Percentiles rank a stretch among this genome's conserved stretches.
Evolutionary conservation across 176 grass and related monocot genomes (phyloP).

Genomic region (Melocanna baccifera): DNA sequence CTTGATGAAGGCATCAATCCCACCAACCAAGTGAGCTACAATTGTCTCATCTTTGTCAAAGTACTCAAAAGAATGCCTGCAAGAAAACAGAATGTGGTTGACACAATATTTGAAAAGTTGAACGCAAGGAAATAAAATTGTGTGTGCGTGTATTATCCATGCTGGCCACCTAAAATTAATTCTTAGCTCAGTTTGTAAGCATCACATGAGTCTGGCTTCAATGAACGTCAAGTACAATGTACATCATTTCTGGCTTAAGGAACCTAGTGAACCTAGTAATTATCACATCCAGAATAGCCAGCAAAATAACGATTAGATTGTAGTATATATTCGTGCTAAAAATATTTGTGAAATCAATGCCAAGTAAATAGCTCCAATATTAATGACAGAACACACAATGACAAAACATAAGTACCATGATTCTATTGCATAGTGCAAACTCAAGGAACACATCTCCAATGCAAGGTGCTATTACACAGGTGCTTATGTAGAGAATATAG

Average conservation of each 20-base stretch:
- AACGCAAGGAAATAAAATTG: background rate
- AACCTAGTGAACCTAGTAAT: background rate
- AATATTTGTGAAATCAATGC: background rate
- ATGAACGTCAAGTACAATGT: background rate
- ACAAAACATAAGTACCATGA: background rate
- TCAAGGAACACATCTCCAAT: background rate
- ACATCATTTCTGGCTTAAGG: background rate
- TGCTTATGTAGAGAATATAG: too few relatives aligned
- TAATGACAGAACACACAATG: background rate
- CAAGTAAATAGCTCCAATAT: background rate
- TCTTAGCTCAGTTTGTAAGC: background rate
- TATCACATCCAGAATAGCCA: background rate
- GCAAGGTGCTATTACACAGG: too few relatives aligned
- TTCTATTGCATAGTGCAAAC: background rate
- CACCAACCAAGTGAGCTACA: slow-evolving; percentile 67
- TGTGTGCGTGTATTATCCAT: background rate
- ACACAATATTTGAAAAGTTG: background rate
- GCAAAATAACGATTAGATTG: background rate
- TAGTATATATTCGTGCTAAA: background rate
- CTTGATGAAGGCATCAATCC: slow-evolving; percentile 79
- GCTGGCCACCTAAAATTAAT: background rate
- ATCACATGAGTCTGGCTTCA: slow-evolving; percentile 2
- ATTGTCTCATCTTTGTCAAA: slow-evolving; percentile 61
- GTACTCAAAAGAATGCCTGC: slow-evolving; percentile 88
- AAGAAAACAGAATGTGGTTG: slow-evolving; percentile 22